Conservation (phyloP, 148 eudicot genomes). For the Limonium bicolor region DNA sequence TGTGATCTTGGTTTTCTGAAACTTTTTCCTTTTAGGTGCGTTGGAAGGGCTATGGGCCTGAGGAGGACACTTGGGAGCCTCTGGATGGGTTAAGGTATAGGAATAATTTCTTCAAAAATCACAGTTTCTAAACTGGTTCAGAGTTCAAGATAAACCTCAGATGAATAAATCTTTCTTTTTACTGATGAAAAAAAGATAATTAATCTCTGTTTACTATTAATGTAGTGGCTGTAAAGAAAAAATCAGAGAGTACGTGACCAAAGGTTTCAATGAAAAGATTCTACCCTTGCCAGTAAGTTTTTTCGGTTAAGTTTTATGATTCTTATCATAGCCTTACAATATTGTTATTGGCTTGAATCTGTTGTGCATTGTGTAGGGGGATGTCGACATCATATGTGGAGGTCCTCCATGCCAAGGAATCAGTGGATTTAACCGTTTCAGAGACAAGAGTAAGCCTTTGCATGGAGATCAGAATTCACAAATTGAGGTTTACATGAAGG, state of each 20-base stretch:
- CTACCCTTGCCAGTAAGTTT: conserved; percentile 62
- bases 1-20: no score
- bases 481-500: conserved; percentile 51
- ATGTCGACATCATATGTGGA: conserved; percentile 64
- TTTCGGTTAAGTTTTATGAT: neutral
- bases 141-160: no score
- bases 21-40: no score
- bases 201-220: no score
- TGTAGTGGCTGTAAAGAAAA: conserved; percentile 35
- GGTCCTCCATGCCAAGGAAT: conserved; percentile 94
- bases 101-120: neutral
- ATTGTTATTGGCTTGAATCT: neutral
- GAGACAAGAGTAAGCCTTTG: conserved; percentile 36
- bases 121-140: neutral
- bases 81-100: conserved; percentile 50
- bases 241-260: conserved; percentile 40
- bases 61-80: conserved; percentile 79
- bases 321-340: neutral
- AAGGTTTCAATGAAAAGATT: conserved; percentile 26
- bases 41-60: conserved; percentile 72
- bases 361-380: conserved; percentile 26
- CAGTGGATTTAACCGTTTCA: conserved; percentile 68
- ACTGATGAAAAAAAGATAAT: no score
- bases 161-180: no score
- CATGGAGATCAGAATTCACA: conserved; percentile 42